Evolutionary conservation across 2,329 filamentous ascomycete species (phyloP), one percentile per base, ranked within the genome.

Genomic region (Acephala macrosclerotiorum): DNA sequence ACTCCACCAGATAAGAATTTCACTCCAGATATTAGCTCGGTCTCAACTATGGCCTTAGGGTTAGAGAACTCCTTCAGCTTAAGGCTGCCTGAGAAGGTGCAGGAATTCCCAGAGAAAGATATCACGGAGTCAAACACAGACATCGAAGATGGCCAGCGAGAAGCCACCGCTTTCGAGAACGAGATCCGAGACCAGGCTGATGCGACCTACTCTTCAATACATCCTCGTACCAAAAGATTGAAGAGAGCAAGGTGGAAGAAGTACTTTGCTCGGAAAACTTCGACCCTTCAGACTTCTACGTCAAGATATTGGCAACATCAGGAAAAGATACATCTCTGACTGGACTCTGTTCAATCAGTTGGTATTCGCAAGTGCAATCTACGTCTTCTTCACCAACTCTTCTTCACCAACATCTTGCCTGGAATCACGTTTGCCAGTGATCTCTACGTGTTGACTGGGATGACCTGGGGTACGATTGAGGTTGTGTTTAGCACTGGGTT

Each of bases 381-480:
- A 89, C 76, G 83, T 90, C 66, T 90, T 89, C 79, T 90, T 90
- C 73, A 89, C 87, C 33, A 90, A 90, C 73, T 90, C 66, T 90
- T 89, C 79, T 90, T 90, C 73, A 89, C 87, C 33, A 90, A 90
- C 73, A 80, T 90, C 6, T 76, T 91, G 12, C 88, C 88, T 0
- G 87, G 88, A 1, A 89, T 90, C 71, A 90, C 88, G 0, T 90
- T 90, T 76, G 87, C 87, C 0, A 88, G 85, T 74, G 88, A 90
- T 74, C 75, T 90, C 64, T 89, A 88, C 72, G 83, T 85, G 4
- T 77, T 87, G 68, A 90, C 88, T 0, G 87, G 87, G 16, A 78
- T 83, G 72, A 87, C 84, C 33, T 90, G 87, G 86, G 87, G 87
- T 0, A 88, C 88, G 0, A 88, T 90, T 61, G 88, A 90, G 73